Base-by-base conservation (phyloP, 2,329 filamentous ascomycete species). In the Fusarium sp. region DNA sequence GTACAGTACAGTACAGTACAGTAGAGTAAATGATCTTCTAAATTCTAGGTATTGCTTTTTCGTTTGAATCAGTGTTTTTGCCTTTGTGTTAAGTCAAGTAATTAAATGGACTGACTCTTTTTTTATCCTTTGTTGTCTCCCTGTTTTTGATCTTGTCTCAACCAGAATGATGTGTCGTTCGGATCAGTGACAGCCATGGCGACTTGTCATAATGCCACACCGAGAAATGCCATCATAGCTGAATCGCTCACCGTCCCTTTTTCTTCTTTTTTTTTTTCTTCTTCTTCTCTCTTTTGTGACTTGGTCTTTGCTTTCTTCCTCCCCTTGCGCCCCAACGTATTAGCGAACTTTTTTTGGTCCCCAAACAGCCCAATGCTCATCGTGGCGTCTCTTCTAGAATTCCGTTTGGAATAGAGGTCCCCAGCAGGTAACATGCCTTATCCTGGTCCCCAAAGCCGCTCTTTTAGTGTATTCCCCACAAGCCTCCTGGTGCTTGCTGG, bases 361-460 rank as follows among this genome's bases (percentile, higher is more conserved):
- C 62, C 54, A 65, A 54, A 54, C 36, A 52, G 42, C 48, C 64
- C 52, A 69, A 70, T 63, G 33, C 39, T 48, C 65, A 67, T 73
- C 61, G 60, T 75, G 63, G 73, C 71, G 56, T 38, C 74, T 75
- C 69, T 78, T 78, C 77, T 79, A 78, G 77, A 78, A 78, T 76
- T 66, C 66, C 38, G 67, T 65, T 52, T 78, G 70, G 77, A 78
- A 78, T 69, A 71, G 74, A 74, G 64, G 69, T 52, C 74, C 71
- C 76, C 63, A 66, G 70, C 24, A 56, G 64, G 68, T 47, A 56
- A 42, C 67, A 70, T 66, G 75, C 71, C 66, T 63, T 65, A 71
- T 66, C 72, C 70, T 67, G 66, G 75, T 61, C 33, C 36, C 58
- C 55, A 66, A 62, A 74, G 66, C 64, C 63, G 69, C 72, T 75